Base-by-base conservation (phyloP, 495 filamentous ascomycete species). In the Glarea lozoyensis region DNA sequence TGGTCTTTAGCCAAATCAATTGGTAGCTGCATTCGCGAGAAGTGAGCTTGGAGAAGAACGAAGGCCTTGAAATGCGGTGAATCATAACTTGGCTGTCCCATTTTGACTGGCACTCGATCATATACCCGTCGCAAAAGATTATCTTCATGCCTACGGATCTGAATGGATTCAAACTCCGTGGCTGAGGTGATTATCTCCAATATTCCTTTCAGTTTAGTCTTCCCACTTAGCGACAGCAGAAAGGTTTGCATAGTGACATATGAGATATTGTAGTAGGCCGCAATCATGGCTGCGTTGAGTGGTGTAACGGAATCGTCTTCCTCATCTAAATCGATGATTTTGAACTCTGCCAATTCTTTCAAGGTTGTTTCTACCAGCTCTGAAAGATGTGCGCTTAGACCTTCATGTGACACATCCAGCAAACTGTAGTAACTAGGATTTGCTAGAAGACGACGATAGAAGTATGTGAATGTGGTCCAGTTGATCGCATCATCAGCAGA, bases 201-300 rank as follows among this genome's bases (percentile, higher is more conserved):
- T 23, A 99, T 92, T 30, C 84, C 86, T 70, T 96, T 97, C 44
- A 97, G 76, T 65, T 94, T 96, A 3, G 87, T 95, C 43, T 81
- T 84, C 31, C 75, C 79, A 2, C 73, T 87, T 21, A 99, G 69
- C 17, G 93, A 97, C n/a, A 97, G 71, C n/a, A 97, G 68, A 73
- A 97, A 94, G 3, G 93, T 99, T 64, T 99, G 89, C 92, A 97
- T 97, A 17, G 92, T 99, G 62, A 94, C 83, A 66, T 96, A 95
- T 13, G 93, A 97, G 48, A 99, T 94, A 60, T 96, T 96, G 74
- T 97, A 99, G 67, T 97, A 97, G 2, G 92, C 88, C 5, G 86
- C 88, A 57, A 99, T 97, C 86, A 93, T 95, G 27, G 90, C 90
- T 1, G 92, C 83, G 52, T 99, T 96, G 48, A 93, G 73, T 16